A percentile compares a stretch with the other conserved stretches of the same genome.
Evolutionary conservation across 2,329 filamentous ascomycete species (phyloP).

Genomic region (Aspergillus unguis): DNA sequence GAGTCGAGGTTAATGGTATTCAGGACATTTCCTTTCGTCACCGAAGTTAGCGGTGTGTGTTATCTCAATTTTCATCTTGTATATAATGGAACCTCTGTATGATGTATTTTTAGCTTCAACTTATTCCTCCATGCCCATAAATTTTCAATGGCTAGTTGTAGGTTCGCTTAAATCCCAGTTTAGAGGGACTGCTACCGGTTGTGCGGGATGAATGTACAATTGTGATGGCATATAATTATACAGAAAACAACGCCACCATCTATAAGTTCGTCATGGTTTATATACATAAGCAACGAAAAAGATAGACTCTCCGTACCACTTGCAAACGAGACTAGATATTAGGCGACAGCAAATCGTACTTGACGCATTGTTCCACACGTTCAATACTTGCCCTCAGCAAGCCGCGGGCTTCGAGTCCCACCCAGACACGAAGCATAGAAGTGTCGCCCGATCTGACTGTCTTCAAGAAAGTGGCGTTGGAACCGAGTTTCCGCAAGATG

Average conservation of each 20-base stretch:
- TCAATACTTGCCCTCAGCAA: slow-evolving; percentile 89
- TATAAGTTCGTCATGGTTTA: too few relatives aligned
- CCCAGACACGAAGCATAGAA: slow-evolving; percentile 87
- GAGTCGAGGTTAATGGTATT: not conserved
- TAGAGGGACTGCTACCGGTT: too few relatives aligned
- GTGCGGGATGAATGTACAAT: too few relatives aligned
- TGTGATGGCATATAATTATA: too few relatives aligned
- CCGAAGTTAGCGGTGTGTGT: not conserved
- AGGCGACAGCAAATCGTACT: slow-evolving; percentile 82
- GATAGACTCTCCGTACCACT: too few relatives aligned
- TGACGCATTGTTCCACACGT: slow-evolving; percentile 84
- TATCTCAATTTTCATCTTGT: not conserved
- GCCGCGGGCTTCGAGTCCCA: slow-evolving; percentile 80
- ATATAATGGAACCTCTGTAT: not conserved
- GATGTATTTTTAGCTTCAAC: not conserved
- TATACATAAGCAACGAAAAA: too few relatives aligned
- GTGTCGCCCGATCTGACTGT: slow-evolving; percentile 71
- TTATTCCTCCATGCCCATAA: not conserved
- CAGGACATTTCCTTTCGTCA: not conserved
- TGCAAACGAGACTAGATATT: slow-evolving; percentile 60
- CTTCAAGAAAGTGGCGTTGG: slow-evolving; percentile 51
- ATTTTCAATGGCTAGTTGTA: too few relatives aligned
- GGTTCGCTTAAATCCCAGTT: too few relatives aligned
- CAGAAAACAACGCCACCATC: too few relatives aligned
- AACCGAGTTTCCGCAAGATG: slow-evolving; percentile 81